Evolutionary conservation across 2,329 filamentous ascomycete genomes (phyloP).

Genomic region (Sclerotinia sclerotiorum): DNA sequence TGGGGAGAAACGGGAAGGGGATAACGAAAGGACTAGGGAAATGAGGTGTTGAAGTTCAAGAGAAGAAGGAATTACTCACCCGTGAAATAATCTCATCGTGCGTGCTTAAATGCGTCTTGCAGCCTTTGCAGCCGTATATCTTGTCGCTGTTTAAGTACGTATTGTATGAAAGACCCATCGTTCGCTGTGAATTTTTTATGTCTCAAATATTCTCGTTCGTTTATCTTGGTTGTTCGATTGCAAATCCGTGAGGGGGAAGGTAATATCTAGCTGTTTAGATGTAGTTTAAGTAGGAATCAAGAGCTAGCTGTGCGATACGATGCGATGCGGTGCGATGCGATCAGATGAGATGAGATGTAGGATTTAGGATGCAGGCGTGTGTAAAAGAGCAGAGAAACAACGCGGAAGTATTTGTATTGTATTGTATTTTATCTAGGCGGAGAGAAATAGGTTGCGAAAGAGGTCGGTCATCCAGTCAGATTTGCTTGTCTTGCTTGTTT

Average conservation of each 20-base stretch:
- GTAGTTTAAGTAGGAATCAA: neutral
- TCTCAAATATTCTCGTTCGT: neutral
- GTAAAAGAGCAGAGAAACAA: neutral
- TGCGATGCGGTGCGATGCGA: neutral
- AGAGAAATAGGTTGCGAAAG: neutral
- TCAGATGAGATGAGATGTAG: neutral
- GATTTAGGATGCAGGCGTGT: neutral
- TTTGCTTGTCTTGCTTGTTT: neutral
- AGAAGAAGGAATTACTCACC: slow-evolving; percentile 53
- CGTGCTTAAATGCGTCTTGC: slow-evolving; percentile 93
- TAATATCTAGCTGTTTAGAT: neutral
- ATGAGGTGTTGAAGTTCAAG: neutral
- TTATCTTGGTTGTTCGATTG: neutral
- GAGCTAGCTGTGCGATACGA: neutral
- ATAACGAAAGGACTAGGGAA: neutral
- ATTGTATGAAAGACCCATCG: slow-evolving; percentile 84
- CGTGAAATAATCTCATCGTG: slow-evolving; percentile 95
- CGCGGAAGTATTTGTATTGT: neutral
- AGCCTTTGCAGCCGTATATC: slow-evolving; percentile 91
- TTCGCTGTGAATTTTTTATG: too few relatives aligned
- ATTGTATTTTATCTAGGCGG: neutral
- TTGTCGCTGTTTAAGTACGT: slow-evolving; percentile 82
- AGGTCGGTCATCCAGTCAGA: slow-evolving; percentile 1
- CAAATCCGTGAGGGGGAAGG: neutral
- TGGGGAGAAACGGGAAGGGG: slow-evolving; percentile 9